These are phyloP conservation scores for Nakazawaea anatomiae DNA, from an alignment of 805 yeast species.

Conservation along the genomic window DNA sequence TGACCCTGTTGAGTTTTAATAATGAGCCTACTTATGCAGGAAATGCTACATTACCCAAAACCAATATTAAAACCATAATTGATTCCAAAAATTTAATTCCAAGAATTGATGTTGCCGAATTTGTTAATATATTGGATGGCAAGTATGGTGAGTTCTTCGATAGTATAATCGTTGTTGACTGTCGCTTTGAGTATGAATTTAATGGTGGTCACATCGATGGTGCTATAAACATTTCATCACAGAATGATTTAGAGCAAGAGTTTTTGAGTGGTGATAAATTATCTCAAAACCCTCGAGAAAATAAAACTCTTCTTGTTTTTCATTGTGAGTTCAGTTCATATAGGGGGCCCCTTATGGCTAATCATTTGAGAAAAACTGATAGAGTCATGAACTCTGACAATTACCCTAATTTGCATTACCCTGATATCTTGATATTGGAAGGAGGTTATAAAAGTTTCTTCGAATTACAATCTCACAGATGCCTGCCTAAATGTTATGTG, in stretches of 20 bases:
- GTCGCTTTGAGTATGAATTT: constrained; percentile 89
- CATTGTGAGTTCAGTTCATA: constrained; percentile 94
- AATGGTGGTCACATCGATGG: constrained; percentile 88
- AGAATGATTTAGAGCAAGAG: constrained; percentile 56
- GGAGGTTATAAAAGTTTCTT: constrained; percentile 89
- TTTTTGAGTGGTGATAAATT: constrained; percentile 29
- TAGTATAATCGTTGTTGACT: constrained; percentile 64
- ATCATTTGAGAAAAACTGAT: constrained; percentile 78
- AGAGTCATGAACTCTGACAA: constrained; percentile 63
- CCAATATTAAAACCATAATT: constrained; percentile 35
- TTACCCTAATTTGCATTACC: constrained; percentile 80
- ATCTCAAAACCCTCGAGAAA: constrained; percentile 10
- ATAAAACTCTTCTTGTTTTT: constrained; percentile 58
- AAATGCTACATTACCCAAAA: constrained; percentile 21
- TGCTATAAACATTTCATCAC: constrained; percentile 72
- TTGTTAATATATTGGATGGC: constrained; percentile 55
- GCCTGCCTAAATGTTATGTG: constrained; percentile 75
- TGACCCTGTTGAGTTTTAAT: constrained; percentile 8
- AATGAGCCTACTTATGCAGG: not conserved
- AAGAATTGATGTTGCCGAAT: constrained; percentile 54
- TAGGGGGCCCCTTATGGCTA: constrained; percentile 92
- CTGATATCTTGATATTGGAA: constrained; percentile 81
- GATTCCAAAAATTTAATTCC: constrained; percentile 60
- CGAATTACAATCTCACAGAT: constrained; percentile 48
- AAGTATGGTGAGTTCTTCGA: constrained; percentile 42